phyloP scores from a whole-genome alignment of 2,329 filamentous ascomycete genomes.

The Sporothrix luriei region DNA sequence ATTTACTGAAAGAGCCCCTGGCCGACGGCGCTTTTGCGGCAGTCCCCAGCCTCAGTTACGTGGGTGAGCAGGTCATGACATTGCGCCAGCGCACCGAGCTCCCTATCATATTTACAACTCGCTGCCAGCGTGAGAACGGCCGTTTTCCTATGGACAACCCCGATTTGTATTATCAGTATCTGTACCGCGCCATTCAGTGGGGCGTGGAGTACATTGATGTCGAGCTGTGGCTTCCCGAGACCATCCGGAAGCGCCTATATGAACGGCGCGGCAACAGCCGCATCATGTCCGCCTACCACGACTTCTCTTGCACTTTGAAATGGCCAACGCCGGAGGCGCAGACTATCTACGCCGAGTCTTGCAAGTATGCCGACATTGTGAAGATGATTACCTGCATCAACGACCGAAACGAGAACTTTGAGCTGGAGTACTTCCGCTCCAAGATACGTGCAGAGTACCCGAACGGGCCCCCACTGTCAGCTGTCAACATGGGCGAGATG shows the following conservation, averaged over 20 bases:
- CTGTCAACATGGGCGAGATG: slow-evolving; percentile 84
- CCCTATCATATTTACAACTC: slow-evolving; percentile 86
- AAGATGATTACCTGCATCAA: slow-evolving; percentile 89
- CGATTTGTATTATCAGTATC: slow-evolving; percentile 72
- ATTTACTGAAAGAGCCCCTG: slow-evolving; percentile 73
- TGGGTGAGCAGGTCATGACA: slow-evolving; percentile 83
- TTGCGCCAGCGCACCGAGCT: slow-evolving; percentile 80
- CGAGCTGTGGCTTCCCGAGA: slow-evolving; percentile 81
- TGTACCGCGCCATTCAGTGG: slow-evolving; percentile 85
- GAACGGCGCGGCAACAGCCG: slow-evolving; percentile 74
- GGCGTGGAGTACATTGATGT: slow-evolving; percentile 89
- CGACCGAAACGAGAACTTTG: slow-evolving; percentile 83
- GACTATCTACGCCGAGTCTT: slow-evolving; percentile 69
- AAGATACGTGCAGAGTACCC: slow-evolving; percentile 70
- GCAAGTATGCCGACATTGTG: slow-evolving; percentile 78
- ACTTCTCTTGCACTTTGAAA: slow-evolving; percentile 81
- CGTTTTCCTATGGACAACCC: slow-evolving; percentile 83
- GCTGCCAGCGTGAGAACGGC: slow-evolving; percentile 80
- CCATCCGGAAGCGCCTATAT: slow-evolving; percentile 68
- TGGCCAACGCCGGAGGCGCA: slow-evolving; percentile 77
- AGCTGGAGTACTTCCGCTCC: slow-evolving; percentile 85
- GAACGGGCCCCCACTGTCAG: slow-evolving; percentile 72
- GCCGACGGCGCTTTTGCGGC: slow-evolving; percentile 62
- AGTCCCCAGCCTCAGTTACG: slow-evolving; percentile 78
- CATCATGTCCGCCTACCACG: slow-evolving; percentile 90